Percentiles rank a stretch among this genome's conserved stretches.
Evolutionary conservation across 768 basidiomycete genomes (phyloP).

Genomic region (Termitomyces sp.): DNA sequence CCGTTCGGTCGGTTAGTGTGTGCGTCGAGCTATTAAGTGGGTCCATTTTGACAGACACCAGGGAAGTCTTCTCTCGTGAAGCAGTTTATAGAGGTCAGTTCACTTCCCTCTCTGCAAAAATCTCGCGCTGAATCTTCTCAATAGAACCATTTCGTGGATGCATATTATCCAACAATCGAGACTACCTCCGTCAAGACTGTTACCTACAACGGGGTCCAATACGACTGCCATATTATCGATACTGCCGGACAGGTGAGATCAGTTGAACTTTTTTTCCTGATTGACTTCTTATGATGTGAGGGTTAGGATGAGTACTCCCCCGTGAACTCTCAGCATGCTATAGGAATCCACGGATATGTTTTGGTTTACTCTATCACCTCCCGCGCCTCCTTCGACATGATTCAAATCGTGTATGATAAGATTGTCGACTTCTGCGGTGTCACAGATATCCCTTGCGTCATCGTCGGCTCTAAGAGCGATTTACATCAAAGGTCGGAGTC

Average conservation of each 20-base stretch:
- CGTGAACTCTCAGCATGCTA: slow-evolving; percentile 89
- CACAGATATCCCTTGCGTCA: slow-evolving; percentile 84
- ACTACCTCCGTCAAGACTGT: slow-evolving; percentile 83
- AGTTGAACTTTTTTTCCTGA: not conserved
- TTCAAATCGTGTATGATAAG: slow-evolving; percentile 93
- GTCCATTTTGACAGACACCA: slow-evolving; percentile 27
- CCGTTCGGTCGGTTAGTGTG: slow-evolving; percentile 77
- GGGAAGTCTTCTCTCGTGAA: slow-evolving; percentile 96
- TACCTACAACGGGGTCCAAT: slow-evolving; percentile 84
- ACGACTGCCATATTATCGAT: slow-evolving; percentile 96
- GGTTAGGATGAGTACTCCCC: slow-evolving; percentile 91
- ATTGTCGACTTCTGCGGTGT: slow-evolving; percentile 89
- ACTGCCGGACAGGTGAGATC: slow-evolving; percentile 88
- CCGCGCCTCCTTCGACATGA: slow-evolving; percentile 90
- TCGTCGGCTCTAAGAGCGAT: slow-evolving; percentile 93
- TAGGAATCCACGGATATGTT: slow-evolving; percentile 96
- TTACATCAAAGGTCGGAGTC: slow-evolving; percentile 62
- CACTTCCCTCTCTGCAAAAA: not conserved
- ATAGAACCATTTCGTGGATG: slow-evolving; percentile 81
- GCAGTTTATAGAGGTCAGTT: slow-evolving; percentile 76
- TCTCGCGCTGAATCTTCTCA: not conserved
- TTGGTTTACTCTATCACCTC: slow-evolving; percentile 95
- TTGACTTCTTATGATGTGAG: not conserved
- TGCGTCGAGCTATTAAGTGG: slow-evolving; percentile 1
- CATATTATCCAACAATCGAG: slow-evolving; percentile 96